phyloP scores from a whole-genome alignment of 1,284 basidiomycete genomes.

The Apiotrichum veenhuisii region DNA sequence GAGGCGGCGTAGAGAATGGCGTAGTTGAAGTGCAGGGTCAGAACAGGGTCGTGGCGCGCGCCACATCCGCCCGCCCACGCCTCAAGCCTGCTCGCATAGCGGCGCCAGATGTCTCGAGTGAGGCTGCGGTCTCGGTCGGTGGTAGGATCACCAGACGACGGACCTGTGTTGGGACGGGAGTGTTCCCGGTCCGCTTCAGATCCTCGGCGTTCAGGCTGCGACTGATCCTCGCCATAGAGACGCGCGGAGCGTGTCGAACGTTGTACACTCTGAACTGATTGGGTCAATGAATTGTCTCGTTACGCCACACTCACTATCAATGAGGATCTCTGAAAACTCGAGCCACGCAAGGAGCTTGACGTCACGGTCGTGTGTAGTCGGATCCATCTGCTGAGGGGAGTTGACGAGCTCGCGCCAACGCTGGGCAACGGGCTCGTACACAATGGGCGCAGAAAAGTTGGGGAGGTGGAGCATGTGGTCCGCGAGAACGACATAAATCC shows the following conservation, averaged over 20 bases:
- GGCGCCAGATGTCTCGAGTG: constrained; percentile 30
- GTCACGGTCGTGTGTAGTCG: constrained; percentile 42
- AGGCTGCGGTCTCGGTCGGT: constrained; percentile 8
- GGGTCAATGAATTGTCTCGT: not conserved
- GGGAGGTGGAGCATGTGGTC: constrained; percentile 42
- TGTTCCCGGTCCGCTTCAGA: constrained; percentile 5
- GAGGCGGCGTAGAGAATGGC: constrained; percentile 42
- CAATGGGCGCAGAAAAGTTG: constrained; percentile 34
- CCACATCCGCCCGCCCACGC: constrained; percentile 37
- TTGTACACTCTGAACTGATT: constrained; percentile 3
- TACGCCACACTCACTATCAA: constrained; percentile 39
- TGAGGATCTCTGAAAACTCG: constrained; percentile 44
- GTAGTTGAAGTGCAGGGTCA: constrained; percentile 44
- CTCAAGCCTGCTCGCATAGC: constrained; percentile 32
- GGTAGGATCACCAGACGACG: not conserved
- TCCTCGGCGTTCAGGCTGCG: not conserved
- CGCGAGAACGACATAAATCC: constrained; percentile 45
- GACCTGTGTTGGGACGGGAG: not conserved
- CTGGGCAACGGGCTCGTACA: constrained; percentile 28
- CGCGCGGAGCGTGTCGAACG: not conserved
- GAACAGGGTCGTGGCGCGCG: constrained; percentile 25
- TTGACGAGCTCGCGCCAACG: constrained; percentile 41
- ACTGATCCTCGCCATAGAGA: constrained; percentile 1
- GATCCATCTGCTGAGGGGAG: constrained; percentile 22
- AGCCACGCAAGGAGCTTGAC: constrained; percentile 47